Conservation (phyloP, 345 rosid species). For the Gossypium ekmanianum region DNA sequence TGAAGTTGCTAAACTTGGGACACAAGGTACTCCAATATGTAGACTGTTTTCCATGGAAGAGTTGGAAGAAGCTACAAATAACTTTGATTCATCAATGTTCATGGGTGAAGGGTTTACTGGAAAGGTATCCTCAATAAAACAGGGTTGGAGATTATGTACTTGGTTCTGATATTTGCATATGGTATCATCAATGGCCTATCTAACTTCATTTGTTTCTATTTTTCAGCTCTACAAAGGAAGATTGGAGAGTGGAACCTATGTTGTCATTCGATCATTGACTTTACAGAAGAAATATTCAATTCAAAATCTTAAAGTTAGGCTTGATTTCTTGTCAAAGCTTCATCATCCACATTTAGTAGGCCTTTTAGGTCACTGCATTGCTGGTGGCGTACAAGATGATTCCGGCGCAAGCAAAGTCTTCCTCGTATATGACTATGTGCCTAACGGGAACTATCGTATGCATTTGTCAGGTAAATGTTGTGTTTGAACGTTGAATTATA, state of each 20-base stretch:
- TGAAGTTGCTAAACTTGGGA: constrained; percentile 62
- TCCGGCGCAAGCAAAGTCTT: constrained; percentile 45
- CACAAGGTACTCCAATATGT: constrained; percentile 52
- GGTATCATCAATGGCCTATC: constrained; percentile 7
- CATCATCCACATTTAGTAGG: constrained; percentile 87
- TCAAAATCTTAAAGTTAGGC: constrained; percentile 61
- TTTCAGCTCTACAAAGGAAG: constrained; percentile 85
- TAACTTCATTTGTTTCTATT: constrained; percentile 14
- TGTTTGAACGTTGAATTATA: constrained; percentile 5
- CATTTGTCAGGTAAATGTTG: constrained; percentile 69
- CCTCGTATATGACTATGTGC: constrained; percentile 72
- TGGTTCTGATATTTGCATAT: background rate
- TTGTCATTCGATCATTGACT: constrained; percentile 59
- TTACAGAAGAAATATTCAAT: constrained; percentile 60
- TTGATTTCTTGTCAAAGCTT: constrained; percentile 80
- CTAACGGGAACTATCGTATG: constrained; percentile 59
- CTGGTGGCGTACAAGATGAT: constrained; percentile 45
- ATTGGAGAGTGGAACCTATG: constrained; percentile 66
- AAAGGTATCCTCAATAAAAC: constrained; percentile 48
- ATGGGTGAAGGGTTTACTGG: constrained; percentile 77
- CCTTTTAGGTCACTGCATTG: constrained; percentile 80
- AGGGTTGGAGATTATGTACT: background rate
- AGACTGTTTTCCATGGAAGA: constrained; percentile 67
- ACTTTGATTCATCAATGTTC: constrained; percentile 59
- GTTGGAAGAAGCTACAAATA: constrained; percentile 75